Evolutionary conservation across 2,329 filamentous ascomycete species (phyloP), one percentile per base, ranked within the genome.

Genomic region (Fusarium sp.): DNA sequence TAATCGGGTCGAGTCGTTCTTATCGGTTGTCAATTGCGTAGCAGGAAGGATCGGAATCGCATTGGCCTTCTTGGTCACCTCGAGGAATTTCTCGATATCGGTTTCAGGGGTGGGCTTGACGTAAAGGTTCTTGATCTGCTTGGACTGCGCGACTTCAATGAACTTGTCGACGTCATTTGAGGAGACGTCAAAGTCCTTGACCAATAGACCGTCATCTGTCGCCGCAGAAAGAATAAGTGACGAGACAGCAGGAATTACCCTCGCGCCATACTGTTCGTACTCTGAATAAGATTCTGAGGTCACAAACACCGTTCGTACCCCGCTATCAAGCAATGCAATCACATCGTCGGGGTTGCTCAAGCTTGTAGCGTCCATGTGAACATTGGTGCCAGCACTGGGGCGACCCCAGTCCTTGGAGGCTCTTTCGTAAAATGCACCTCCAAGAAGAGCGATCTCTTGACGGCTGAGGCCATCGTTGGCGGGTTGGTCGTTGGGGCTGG

Each of bases 291-390:
- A 91, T 60, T 90, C 85, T 49, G 90, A 87, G 20, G 87, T 87
- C 53, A 97, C 92, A 79, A 98, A 96, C 67, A 96, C 91, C 78
- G 91, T 96, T 55, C 90, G 88, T 9, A 94, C 94, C 64, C 96
- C 96, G 69, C 90, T 88, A 79, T 99, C 93, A 59, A 99, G 88
- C 38, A 98, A 86, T 48, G 92, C 87, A 57, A 95, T 82, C 38
- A 98, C 84, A 69, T 97, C 92, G 71, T 94, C 91, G 58, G 84
- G 83, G 13, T 90, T 89, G 32, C 87, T 80, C 41, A 98, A 85
- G 24, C 82, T 82, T 7, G 92, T 91, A 53, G 90, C 94, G 75
- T 97, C 93, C 71, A 97, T 87, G 78, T 92, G 94, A 70, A 92
- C 87, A 71, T 86, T 83, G 69, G 87, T 85, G 34, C 86, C 84